Evolutionary conservation across 2,329 filamentous ascomycete species (phyloP).

Genomic region (Beauveria pseudobassiana): DNA sequence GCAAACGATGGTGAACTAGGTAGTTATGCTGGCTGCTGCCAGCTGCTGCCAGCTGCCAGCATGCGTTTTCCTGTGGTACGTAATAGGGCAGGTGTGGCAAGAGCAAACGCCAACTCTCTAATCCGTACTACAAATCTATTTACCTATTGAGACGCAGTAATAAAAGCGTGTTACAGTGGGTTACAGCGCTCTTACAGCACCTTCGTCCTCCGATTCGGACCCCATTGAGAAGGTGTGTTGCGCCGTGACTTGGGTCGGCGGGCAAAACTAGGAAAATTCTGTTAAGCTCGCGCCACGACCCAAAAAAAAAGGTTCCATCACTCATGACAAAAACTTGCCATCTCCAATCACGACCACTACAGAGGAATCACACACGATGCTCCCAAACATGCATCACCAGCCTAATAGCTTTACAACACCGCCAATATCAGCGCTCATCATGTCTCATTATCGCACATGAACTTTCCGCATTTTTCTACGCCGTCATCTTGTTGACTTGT

Average conservation of each 20-base stretch:
- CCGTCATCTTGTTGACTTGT: neutral
- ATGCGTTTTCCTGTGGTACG: neutral
- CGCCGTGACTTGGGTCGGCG: neutral
- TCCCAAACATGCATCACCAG: neutral
- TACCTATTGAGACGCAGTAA: too few species aligned
- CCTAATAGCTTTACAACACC: neutral
- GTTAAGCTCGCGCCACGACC: neutral
- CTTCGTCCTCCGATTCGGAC: neutral
- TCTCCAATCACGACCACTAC: constrained; percentile 2
- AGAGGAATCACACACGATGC: constrained; percentile 9
- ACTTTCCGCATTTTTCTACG: constrained; percentile 11
- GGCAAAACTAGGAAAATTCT: neutral
- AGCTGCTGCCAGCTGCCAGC: neutral
- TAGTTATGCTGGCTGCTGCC: too few species aligned
- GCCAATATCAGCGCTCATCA: neutral
- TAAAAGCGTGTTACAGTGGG: too few species aligned
- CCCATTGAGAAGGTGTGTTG: neutral
- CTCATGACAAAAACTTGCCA: neutral
- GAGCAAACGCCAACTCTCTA: neutral
- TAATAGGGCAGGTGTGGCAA: neutral
- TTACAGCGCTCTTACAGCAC: neutral
- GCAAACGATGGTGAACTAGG: neutral
- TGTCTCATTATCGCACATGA: constrained; percentile 1
- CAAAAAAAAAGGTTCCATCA: neutral
- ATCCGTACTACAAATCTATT: too few species aligned